Base-by-base conservation (phyloP, 768 basidiomycete genomes). In the Suillus lakei region DNA sequence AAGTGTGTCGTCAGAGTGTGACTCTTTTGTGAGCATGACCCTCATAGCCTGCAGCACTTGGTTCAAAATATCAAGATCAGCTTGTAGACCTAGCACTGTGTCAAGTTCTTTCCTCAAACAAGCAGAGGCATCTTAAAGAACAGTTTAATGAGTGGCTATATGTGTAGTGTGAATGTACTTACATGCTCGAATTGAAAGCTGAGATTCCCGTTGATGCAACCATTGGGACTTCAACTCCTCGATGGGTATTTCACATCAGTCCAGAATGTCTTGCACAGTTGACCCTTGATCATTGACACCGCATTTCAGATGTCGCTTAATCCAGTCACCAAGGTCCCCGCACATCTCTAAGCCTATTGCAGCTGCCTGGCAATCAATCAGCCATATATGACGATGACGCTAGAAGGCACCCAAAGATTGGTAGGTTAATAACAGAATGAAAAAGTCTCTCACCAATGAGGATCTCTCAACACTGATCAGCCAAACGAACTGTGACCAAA, bases 401-500 rank as follows among this genome's bases (percentile, higher is more conserved):
- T 72, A 23, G 36, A 39, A 16, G 5, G 16, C 6, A 67, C 76
- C 75, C 74, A 39, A 15, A 41, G 28, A 60, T 54, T 36, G 18
- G 1, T 60, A 60, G 54, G 30, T n/a, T 9, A 30, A 54, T 43
- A 50, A 13, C 10, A 38, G 18, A 60, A 56, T 21, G 18, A 21
- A 21, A 21, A 43, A 43, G 18, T 6, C 1, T 21, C 77, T 59
- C 67, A 83, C 82, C 9, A 68, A 76, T 0, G 76, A 81, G 0
- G 68, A 64, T 3, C 78, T 65, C 0, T 76, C 69, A 13, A 80
- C 71, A 0, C 73, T 68, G 30, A 84, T 83, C 0, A 83, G 55
- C 28, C 75, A 75, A 32, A 76, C 61, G 8, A 81, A 41, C 0
- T 54, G 43, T 0, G 77, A 79, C 81, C 81, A 83, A 2, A 80